Percentiles rank a stretch among this genome's conserved stretches.
Evolutionary conservation across 2,329 filamentous ascomycete genomes (phyloP).

Genomic region (Aspergillus ochraceus): DNA sequence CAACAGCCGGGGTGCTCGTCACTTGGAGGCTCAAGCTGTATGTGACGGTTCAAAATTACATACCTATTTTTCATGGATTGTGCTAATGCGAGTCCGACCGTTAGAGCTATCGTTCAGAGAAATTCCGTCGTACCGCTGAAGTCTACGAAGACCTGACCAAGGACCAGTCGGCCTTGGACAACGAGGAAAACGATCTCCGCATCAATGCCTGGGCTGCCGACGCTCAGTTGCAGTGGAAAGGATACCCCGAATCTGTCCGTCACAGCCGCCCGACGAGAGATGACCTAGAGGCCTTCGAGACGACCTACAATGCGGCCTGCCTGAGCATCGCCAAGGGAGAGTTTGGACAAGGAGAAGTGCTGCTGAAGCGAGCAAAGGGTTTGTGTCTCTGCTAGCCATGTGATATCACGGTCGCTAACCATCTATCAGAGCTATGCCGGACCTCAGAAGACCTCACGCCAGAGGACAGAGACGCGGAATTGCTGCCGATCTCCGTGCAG

Average conservation of each 20-base stretch:
- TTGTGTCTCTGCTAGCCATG: slow-evolving; percentile 9
- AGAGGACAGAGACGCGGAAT: slow-evolving; percentile 59
- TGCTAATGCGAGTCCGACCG: neutral
- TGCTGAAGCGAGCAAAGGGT: slow-evolving; percentile 61
- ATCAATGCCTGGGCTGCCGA: slow-evolving; percentile 63
- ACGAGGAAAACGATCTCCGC: slow-evolving; percentile 60
- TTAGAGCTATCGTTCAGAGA: slow-evolving; percentile 58
- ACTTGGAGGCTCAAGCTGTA: slow-evolving; percentile 64
- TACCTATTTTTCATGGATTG: neutral
- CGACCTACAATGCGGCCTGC: slow-evolving; percentile 65
- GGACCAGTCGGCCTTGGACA: slow-evolving; percentile 38
- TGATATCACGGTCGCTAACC: neutral
- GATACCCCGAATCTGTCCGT: slow-evolving; percentile 50
- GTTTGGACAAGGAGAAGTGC: slow-evolving; percentile 57
- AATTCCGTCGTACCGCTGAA: slow-evolving; percentile 56
- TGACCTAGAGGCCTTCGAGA: slow-evolving; percentile 65
- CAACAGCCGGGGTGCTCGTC: slow-evolving; percentile 53
- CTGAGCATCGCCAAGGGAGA: slow-evolving; percentile 62
- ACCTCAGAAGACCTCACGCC: slow-evolving; percentile 60
- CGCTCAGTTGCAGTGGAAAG: slow-evolving; percentile 63
- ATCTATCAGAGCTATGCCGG: slow-evolving; percentile 54
- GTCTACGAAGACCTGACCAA: slow-evolving; percentile 54
- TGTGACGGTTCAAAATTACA: slow-evolving; percentile 6
- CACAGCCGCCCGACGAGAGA: slow-evolving; percentile 57
- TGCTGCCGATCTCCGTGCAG: slow-evolving; percentile 62